These are phyloP conservation scores for Auriculariales sp. DNA, from an alignment of 768 basidiomycete species.

Conservation along the genomic window DNA sequence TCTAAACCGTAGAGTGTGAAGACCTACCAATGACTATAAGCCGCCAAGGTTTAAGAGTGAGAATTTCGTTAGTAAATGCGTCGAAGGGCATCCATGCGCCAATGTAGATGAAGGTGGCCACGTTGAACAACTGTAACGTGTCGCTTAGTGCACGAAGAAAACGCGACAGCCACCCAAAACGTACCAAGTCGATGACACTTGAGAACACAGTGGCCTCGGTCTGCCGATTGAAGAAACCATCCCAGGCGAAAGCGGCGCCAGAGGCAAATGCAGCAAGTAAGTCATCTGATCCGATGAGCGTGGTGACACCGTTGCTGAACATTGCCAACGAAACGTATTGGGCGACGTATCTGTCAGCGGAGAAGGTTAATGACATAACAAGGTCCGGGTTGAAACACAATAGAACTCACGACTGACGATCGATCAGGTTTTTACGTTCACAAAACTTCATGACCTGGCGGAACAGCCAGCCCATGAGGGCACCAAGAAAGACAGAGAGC, in stretches of 20 bases:
- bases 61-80: constrained; percentile 47
- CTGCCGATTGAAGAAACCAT: constrained; percentile 84
- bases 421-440: constrained; percentile 72
- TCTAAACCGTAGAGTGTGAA: too few species aligned
- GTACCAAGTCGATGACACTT: constrained; percentile 83
- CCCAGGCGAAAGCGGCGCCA: constrained; percentile 94
- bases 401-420: constrained; percentile 53
- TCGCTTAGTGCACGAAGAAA: not conserved
- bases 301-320: constrained; percentile 71
- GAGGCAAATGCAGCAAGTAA: constrained; percentile 89
- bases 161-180: not conserved
- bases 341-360: constrained; percentile 46
- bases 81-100: constrained; percentile 96
- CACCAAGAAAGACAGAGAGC: constrained; percentile 62
- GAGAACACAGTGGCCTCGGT: constrained; percentile 93
- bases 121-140: not conserved
- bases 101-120: constrained; percentile 72
- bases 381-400: not conserved
- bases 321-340: constrained; percentile 79
- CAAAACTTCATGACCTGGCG: constrained; percentile 90
- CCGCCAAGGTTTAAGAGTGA: constrained; percentile 70
- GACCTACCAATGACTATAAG: constrained; percentile 74
- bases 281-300: constrained; percentile 83
- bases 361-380: not conserved
- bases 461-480: constrained; percentile 60